These are phyloP conservation scores for Sporodiniella umbellata DNA, from an alignment of 371 early-diverging fungal species.

Conservation along the genomic window DNA sequence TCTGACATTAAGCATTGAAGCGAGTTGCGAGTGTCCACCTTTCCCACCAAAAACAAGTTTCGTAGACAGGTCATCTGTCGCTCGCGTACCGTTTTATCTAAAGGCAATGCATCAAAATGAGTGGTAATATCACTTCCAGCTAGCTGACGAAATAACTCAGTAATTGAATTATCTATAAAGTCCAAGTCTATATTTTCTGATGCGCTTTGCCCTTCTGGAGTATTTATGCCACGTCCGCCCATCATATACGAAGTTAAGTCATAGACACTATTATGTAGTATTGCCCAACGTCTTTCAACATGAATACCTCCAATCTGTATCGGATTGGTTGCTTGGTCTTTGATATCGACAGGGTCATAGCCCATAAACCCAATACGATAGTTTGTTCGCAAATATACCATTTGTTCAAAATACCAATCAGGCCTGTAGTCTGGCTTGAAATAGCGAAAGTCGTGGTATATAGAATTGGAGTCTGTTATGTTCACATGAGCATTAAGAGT, in stretches of 20 bases:
- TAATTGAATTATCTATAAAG: slow-evolving; percentile 59
- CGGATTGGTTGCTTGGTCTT: slow-evolving; percentile 32
- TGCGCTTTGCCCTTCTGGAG: slow-evolving; percentile 11
- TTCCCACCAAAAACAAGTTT: slow-evolving; percentile 82
- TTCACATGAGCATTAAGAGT: slow-evolving; percentile 37
- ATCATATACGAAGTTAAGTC: slow-evolving; percentile 56
- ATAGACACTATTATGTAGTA: slow-evolving; percentile 55
- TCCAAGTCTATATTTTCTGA: slow-evolving; percentile 27
- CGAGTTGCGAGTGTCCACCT: slow-evolving; percentile 83
- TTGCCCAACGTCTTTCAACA: slow-evolving; percentile 37
- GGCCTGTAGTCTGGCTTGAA: slow-evolving; percentile 41
- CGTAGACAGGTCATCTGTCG: slow-evolving; percentile 69
- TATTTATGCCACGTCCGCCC: slow-evolving; percentile 20
- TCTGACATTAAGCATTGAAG: slow-evolving; percentile 83
- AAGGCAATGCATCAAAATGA: slow-evolving; percentile 52
- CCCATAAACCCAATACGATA: slow-evolving; percentile 51
- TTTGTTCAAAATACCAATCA: slow-evolving; percentile 55
- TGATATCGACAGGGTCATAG: slow-evolving; percentile 38
- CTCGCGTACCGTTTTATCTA: slow-evolving; percentile 31
- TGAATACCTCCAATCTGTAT: slow-evolving; percentile 26
- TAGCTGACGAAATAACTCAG: slow-evolving; percentile 60
- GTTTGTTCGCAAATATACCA: slow-evolving; percentile 48
- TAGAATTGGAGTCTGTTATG: slow-evolving; percentile 39
- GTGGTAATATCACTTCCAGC: slow-evolving; percentile 69
- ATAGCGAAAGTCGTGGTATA: slow-evolving; percentile 42